A percentile compares a stretch with the other conserved stretches of the same genome.
Conservation (phyloP, 495 filamentous ascomycete species). For the Penicillium steckii region DNA sequence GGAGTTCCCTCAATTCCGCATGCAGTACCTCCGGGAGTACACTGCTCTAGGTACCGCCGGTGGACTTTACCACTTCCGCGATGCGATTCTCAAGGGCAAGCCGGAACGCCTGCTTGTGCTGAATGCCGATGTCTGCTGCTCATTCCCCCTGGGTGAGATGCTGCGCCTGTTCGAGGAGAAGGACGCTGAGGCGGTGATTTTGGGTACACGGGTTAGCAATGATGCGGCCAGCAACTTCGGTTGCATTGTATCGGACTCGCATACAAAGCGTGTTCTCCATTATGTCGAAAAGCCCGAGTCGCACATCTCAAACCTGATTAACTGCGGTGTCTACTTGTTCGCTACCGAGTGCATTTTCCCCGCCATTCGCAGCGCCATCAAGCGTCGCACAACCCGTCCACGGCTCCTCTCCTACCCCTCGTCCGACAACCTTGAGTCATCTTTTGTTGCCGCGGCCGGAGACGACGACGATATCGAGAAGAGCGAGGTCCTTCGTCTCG, state of each 20-base stretch:
- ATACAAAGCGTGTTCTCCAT: conserved; percentile 94
- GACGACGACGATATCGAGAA: conserved; percentile 73
- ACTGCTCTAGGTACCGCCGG: conserved; percentile 94
- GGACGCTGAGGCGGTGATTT: conserved; percentile 94
- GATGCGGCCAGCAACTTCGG: conserved; percentile 95
- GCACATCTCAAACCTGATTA: conserved; percentile 98
- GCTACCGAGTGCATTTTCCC: conserved; percentile 94
- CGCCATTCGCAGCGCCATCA: conserved; percentile 91
- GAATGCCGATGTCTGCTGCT: conserved; percentile 99
- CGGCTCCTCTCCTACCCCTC: conserved; percentile 92
- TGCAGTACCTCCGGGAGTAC: conserved; percentile 98
- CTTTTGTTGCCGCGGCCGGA: conserved; percentile 66
- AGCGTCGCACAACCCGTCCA: conserved; percentile 88
- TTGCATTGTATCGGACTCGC: conserved; percentile 93
- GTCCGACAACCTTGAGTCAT: conserved; percentile 85
- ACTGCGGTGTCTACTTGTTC: conserved; percentile 99
- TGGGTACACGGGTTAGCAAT: conserved; percentile 89
- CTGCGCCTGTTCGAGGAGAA: conserved; percentile 89
- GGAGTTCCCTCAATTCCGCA: conserved; percentile 84
- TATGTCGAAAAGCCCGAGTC: conserved; percentile 99
- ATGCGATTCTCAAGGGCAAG: conserved; percentile 94
- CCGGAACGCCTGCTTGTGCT: conserved; percentile 95
- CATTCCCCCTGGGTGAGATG: conserved; percentile 96
- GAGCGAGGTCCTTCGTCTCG: conserved; percentile 88
- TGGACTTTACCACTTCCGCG: conserved; percentile 98